Evolutionary conservation across 805 yeast genomes (phyloP), one percentile per base, ranked within the genome.

Genomic region (Naumovozyma dairenensis): DNA sequence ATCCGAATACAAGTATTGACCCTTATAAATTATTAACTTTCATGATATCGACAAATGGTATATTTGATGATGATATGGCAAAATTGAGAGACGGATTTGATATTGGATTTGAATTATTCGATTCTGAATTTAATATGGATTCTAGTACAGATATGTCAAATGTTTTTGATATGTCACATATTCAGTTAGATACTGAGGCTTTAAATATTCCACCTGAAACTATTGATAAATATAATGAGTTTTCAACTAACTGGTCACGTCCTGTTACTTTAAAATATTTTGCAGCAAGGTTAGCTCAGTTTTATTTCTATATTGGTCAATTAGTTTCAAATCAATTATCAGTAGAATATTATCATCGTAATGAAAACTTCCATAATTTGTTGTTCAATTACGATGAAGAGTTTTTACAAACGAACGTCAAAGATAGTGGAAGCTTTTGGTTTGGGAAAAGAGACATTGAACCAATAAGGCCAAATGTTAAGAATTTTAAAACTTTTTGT

Each of bases 191-290:
- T 12, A 10, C 14, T 6, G 17, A 18, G 20, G 14, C 3, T 6
- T 3, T 12, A 16, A n/a, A n/a, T n/a, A n/a, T n/a, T n/a, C n/a
- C n/a, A n/a, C n/a, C n/a, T n/a, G n/a, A n/a, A n/a, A n/a, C n/a
- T n/a, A n/a, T 37, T 16, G 53, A 29, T 39, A 55, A 31, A 19
- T 47, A 57, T 21, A 28, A 36, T 2, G 53, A 55, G 2, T 57
- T 69, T 15, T 50, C 66, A 15, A 42, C 29, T 8, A 36, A 46
- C 2, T 79, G 86, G 86, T 46, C 54, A 30, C 57, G 34, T 2
- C 74, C 81, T 1, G 63, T 75, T 14, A 77, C 86, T 0, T 50
- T 74, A 15, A 53, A 74, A 33, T 71, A 71, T 41, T 62, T 80
- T 37, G 71, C 80, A 0, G 68, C 71, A 1, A 59, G 84, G 35